phyloP scores from a whole-genome alignment of 1,139 yeast species.

The Blastobotrys serpentis region DNA sequence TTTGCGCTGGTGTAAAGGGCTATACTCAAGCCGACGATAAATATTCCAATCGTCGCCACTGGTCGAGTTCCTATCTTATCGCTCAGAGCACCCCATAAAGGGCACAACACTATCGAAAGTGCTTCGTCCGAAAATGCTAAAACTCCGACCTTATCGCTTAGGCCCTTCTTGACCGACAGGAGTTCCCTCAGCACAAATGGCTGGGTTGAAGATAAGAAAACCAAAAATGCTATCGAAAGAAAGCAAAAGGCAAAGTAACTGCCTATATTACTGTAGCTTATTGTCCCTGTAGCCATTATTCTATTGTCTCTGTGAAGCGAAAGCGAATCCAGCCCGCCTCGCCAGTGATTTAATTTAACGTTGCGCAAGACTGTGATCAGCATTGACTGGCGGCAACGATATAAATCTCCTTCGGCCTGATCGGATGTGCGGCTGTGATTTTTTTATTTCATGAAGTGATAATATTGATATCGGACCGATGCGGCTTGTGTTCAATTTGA shows the following conservation, averaged over 20 bases:
- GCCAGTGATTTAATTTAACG: background rate
- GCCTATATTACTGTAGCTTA: constrained; percentile 21
- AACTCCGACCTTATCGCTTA: constrained; percentile 59
- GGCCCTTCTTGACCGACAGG: constrained; percentile 45
- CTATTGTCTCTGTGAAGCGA: no score
- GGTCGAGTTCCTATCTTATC: constrained; percentile 63
- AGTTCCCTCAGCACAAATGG: constrained; percentile 63
- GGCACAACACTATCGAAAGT: constrained; percentile 54
- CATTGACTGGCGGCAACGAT: no score
- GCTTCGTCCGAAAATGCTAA: constrained; percentile 66
- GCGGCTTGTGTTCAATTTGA: no score
- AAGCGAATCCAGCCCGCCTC: no score
- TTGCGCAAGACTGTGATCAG: background rate
- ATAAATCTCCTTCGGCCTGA: no score
- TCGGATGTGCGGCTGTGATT: no score
- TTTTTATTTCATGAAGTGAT: no score
- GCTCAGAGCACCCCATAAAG: constrained; percentile 61
- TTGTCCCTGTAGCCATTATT: background rate
- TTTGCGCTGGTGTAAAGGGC: constrained; percentile 50
- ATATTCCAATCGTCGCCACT: constrained; percentile 48
- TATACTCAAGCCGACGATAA: constrained; percentile 49
- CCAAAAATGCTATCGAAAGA: constrained; percentile 58
- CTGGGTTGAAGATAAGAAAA: constrained; percentile 67
- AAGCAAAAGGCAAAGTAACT: constrained; percentile 43
- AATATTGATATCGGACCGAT: no score